phyloP scores from a whole-genome alignment of 768 basidiomycete genomes.

The Cubamyces lactineus region DNA sequence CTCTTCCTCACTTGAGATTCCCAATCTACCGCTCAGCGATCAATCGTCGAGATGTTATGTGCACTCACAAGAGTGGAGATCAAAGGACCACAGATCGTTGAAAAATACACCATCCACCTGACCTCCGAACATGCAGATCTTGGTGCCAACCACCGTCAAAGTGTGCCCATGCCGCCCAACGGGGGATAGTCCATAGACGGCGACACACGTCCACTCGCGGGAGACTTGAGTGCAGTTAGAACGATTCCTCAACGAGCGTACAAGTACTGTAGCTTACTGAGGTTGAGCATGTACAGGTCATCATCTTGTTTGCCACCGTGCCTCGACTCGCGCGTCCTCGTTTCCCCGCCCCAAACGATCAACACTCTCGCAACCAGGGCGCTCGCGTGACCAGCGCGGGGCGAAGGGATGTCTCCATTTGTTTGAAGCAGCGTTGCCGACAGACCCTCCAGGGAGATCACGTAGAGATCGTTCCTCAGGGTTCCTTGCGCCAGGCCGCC shows the following conservation, averaged over 20 bases:
- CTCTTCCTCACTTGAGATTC: conserved; percentile 69
- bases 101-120: conserved; percentile 94
- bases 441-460: conserved; percentile 81
- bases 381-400: conserved; percentile 95
- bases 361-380: conserved; percentile 95
- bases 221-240: conserved; percentile 57
- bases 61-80: conserved; percentile 86
- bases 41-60: neutral
- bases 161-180: conserved; percentile 95
- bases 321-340: conserved; percentile 70
- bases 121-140: conserved; percentile 95
- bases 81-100: conserved; percentile 95
- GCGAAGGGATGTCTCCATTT: conserved; percentile 82
- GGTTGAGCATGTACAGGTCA: conserved; percentile 89
- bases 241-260: neutral
- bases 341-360: conserved; percentile 98
- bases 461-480: conserved; percentile 90
- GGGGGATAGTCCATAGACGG: conserved; percentile 76
- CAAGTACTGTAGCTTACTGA: conserved; percentile 57
- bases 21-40: no score
- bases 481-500: conserved; percentile 93
- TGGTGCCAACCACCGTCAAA: conserved; percentile 88
- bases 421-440: conserved; percentile 85
- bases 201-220: conserved; percentile 92
- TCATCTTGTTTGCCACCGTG: conserved; percentile 85